Base-by-base conservation (phyloP, 352 stramenopile genomes). In the Globisporangium splendens region DNA sequence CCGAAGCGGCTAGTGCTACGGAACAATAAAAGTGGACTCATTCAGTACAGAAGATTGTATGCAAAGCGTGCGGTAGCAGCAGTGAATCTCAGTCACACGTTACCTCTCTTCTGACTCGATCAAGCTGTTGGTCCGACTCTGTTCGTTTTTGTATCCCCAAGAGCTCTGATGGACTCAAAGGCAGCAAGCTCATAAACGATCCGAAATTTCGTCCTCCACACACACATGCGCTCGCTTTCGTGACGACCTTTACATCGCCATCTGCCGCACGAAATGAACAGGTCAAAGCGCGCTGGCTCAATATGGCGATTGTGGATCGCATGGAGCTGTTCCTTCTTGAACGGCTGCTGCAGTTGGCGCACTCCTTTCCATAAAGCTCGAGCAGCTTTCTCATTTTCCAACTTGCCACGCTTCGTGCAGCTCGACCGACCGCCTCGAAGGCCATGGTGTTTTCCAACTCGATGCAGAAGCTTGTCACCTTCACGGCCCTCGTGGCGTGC, bases 401-500 rank as follows among this genome's bases (percentile, higher is more conserved):
- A 43, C 10, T 43, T 43, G 38, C 38, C 38, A 43, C 10, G 38
- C 38, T 43, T 43, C 38, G 38, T 43, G 38, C 38, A 43, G 35
- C 24, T 11, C 10, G 11, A 22, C 18, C 10, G 14, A 31, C 24
- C 24, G 24, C 24, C 24, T 31, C 24, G 24, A 5, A 31, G 24
- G 2, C 24, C 24, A 58, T 58, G 52, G 28, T 41, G 38, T 58
- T 39, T 43, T 50, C 52, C 14, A 43, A 2, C 42, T 48, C 42
- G 21, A 18, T 58, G 21, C 52, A 58, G 52, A 50, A 39, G 22
- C 41, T 58, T 33, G 50, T 58, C 52, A 31, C 14, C 41, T 39
- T 58, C 41, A 50, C 52, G 24, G n/a, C 52, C 52, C 22, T 58
- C 41, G 52, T 50, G 52, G 41, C 52, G 52, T 58, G 52, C 52